Conservation (phyloP, 805 yeast species). For the Yarrowia yakushimensis region DNA sequence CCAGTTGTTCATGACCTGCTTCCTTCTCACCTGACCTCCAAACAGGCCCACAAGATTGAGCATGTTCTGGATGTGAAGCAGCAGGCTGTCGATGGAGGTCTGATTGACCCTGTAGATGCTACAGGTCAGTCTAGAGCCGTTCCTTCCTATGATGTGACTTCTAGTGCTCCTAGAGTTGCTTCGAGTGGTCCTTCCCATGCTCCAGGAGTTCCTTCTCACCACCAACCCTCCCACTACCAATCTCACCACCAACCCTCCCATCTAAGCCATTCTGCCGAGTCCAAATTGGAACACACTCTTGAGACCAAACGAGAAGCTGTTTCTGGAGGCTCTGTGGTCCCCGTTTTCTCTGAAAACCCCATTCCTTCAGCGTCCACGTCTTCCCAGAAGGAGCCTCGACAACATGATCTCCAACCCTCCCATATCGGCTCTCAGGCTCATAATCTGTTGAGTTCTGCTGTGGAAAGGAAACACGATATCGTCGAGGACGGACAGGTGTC, state of each 20-base stretch:
- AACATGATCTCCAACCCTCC: constrained; percentile 2
- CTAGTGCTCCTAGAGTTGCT: too few relatives aligned
- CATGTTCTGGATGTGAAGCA: constrained; percentile 7
- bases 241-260: constrained; percentile 1
- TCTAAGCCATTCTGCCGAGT: neutral
- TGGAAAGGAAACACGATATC: neutral
- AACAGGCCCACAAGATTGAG: neutral
- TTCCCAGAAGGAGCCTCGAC: neutral
- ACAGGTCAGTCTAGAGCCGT: constrained; percentile 5
- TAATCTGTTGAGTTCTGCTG: neutral
- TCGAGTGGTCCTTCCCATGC: neutral
- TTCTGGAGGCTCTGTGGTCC: neutral
- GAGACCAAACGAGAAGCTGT: constrained; percentile 15
- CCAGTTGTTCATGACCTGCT: neutral
- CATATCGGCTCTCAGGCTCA: neutral
- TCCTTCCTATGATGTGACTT: neutral
- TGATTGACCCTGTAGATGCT: neutral
- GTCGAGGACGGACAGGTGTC: neutral
- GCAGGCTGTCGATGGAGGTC: constrained; percentile 6
- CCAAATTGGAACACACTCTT: neutral
- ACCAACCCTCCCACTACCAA: neutral
- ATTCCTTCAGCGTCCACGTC: neutral
- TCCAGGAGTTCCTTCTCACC: too few relatives aligned
- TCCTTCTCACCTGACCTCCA: neutral
- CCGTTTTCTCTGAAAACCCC: neutral